Conservation (phyloP, 2,329 filamentous ascomycete genomes). For the Trichoderma asperellum region DNA sequence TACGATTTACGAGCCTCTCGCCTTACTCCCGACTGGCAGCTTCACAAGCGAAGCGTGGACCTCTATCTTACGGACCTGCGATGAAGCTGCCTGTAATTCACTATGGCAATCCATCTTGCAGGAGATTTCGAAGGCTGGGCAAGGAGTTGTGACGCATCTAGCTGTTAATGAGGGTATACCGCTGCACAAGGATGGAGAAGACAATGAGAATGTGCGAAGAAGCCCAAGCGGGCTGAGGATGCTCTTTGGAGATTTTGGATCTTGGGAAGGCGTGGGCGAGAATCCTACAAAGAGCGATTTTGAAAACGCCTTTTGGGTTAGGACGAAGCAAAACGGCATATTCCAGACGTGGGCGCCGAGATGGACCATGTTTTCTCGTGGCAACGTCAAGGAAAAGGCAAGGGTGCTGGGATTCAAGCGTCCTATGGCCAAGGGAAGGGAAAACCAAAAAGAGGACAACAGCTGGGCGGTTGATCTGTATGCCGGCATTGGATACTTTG, state of each 20-base stretch:
- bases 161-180: conserved; percentile 67
- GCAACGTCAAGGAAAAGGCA: conserved; percentile 88
- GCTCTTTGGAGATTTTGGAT: conserved; percentile 76
- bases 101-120: conserved; percentile 57
- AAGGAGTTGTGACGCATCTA: conserved; percentile 56
- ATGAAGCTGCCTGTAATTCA: conserved; percentile 33
- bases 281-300: conserved; percentile 59
- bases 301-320: conserved; percentile 73
- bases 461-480: conserved; percentile 77
- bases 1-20: conserved; percentile 64
- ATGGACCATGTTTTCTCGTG: conserved; percentile 93
- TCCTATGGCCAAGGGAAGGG: background rate
- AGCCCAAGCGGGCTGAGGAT: conserved; percentile 71
- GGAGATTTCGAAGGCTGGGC: conserved; percentile 49
- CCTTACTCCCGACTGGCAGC: conserved; percentile 62
- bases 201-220: conserved; percentile 69
- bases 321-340: conserved; percentile 77
- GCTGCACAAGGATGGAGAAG: conserved; percentile 40
- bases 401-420: conserved; percentile 63
- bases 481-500: conserved; percentile 92
- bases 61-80: conserved; percentile 39
- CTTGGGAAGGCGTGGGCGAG: conserved; percentile 36
- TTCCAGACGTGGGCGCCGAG: conserved; percentile 83
- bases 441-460: conserved; percentile 33
- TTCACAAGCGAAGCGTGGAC: conserved; percentile 53